These are phyloP conservation scores for Teunomyces kruisii DNA, from an alignment of 805 yeast species.

Conservation along the genomic window DNA sequence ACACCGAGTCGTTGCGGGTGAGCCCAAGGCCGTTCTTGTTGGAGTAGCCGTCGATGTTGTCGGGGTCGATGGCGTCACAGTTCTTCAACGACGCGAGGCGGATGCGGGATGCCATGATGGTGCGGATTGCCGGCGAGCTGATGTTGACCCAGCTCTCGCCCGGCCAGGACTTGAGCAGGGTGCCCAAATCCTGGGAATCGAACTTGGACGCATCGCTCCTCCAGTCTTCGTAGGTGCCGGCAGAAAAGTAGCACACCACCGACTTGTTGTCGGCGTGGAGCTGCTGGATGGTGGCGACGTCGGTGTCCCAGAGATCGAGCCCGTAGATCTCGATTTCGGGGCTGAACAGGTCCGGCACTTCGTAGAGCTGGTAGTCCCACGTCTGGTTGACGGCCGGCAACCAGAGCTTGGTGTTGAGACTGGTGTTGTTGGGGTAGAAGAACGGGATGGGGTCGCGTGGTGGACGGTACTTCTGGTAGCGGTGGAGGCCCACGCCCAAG, in stretches of 20 bases:
- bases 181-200: slow-evolving; percentile 18
- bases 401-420: neutral
- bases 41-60: slow-evolving; percentile 27
- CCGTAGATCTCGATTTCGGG: neutral
- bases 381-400: neutral
- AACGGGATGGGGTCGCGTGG: neutral
- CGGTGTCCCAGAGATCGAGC: slow-evolving; percentile 22
- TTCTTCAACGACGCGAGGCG: slow-evolving; percentile 17
- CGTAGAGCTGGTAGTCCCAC: neutral
- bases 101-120: slow-evolving; percentile 20
- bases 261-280: slow-evolving; percentile 17
- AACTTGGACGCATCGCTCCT: slow-evolving; percentile 20
- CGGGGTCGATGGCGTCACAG: slow-evolving; percentile 31
- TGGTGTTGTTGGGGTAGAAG: neutral
- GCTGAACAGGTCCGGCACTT: neutral
- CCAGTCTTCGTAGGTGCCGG: slow-evolving; percentile 31
- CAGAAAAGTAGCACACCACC: slow-evolving; percentile 31
- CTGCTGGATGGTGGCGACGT: slow-evolving; percentile 8
- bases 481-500: neutral
- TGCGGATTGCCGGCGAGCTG: slow-evolving; percentile 15
- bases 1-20: slow-evolving; percentile 18
- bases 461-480: neutral
- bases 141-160: slow-evolving; percentile 28
- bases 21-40: slow-evolving; percentile 21
- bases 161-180: slow-evolving; percentile 23